A percentile compares a stretch with the other conserved stretches of the same genome.
Evolutionary conservation across 805 yeast genomes (phyloP).

Genomic region (Hanseniaspora lachancei): DNA sequence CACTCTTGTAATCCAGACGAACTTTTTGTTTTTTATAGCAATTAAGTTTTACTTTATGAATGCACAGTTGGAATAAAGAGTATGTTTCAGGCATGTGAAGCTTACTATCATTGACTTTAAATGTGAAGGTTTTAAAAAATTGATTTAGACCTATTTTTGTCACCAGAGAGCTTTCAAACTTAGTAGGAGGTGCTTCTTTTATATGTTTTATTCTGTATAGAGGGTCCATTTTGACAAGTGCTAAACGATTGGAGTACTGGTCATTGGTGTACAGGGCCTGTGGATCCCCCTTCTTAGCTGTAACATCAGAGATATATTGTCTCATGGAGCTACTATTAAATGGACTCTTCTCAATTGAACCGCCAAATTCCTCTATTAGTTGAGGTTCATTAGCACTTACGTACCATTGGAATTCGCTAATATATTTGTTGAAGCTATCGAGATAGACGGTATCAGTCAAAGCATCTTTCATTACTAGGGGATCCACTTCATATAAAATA

Average conservation of each 20-base stretch:
- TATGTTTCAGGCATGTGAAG: neutral
- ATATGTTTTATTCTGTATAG: neutral
- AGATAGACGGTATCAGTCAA: neutral
- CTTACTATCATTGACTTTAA: neutral
- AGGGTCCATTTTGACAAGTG: neutral
- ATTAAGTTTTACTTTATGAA: neutral
- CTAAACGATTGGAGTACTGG: neutral
- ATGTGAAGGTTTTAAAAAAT: neutral
- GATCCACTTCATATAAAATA: neutral
- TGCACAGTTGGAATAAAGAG: neutral
- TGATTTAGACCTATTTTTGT: neutral
- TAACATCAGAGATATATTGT: neutral
- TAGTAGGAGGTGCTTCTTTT: neutral
- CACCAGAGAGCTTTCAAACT: neutral
- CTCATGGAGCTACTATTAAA: neutral
- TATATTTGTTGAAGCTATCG: neutral
- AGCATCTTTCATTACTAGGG: neutral
- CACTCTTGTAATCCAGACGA: neutral
- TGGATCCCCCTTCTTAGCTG: neutral
- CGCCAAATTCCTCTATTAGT: neutral
- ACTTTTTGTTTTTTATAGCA: neutral
- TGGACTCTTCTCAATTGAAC: neutral
- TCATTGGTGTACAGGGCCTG: neutral
- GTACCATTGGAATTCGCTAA: slow-evolving; percentile 7
- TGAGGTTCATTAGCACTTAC: neutral